Evolutionary conservation across 129 eudicot genomes (phyloP).

Genomic region (Saposhnikovia divaricata): DNA sequence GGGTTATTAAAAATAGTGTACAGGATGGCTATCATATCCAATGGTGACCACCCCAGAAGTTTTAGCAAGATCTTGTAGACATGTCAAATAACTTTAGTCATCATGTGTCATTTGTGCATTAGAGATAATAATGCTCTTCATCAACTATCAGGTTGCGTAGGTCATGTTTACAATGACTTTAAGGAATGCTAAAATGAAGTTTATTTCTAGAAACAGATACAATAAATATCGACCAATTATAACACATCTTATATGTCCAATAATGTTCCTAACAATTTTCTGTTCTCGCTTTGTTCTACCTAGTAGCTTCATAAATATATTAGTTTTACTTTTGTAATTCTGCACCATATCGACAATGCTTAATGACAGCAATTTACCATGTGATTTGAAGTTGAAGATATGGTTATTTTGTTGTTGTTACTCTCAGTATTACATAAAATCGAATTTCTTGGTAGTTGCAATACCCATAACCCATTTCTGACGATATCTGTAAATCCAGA

Average conservation of each 20-base stretch:
- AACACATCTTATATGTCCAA: no score
- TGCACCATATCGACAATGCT: not conserved
- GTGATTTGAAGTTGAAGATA: not conserved
- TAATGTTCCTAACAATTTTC: not conserved
- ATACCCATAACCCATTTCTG: not conserved
- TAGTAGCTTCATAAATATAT: not conserved
- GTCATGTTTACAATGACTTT: not conserved
- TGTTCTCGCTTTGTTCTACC: not conserved
- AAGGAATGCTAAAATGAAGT: not conserved
- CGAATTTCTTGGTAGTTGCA: not conserved
- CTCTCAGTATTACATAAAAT: not conserved
- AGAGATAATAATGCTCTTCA: not conserved
- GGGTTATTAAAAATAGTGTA: no score
- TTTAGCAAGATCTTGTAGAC: not conserved
- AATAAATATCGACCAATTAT: no score
- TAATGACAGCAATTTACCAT: not conserved
- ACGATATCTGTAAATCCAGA: constrained; percentile 33
- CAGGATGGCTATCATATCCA: no score
- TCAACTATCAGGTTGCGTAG: not conserved
- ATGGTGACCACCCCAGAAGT: not conserved
- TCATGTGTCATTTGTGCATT: not conserved
- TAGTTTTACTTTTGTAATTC: no score
- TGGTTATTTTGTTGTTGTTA: no score
- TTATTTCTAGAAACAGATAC: not conserved
- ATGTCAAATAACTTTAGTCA: not conserved